Conservation (phyloP, 352 stramenopile genomes). For the Globisporangium rhizosaccharum region DNA sequence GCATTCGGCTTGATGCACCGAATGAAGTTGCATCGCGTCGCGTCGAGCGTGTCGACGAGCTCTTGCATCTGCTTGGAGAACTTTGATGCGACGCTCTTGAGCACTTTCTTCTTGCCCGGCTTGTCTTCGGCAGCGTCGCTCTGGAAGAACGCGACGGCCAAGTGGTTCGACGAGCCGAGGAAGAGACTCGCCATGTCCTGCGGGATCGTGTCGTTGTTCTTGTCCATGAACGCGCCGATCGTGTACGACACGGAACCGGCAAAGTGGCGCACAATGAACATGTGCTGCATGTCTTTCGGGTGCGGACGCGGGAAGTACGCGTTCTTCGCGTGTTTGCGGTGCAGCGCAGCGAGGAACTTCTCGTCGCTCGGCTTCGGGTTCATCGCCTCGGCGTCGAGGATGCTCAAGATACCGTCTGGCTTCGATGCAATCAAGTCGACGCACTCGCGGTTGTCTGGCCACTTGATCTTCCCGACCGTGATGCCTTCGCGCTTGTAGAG, state of each 20-base stretch:
- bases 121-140: constrained; percentile 37
- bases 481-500: constrained; percentile 90
- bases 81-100: constrained; percentile 59
- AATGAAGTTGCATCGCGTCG: constrained; percentile 87
- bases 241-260: constrained; percentile 87
- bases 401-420: constrained; percentile 68
- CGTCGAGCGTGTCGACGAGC: constrained; percentile 70
- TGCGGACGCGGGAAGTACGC: constrained; percentile 82
- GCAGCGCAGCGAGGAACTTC: constrained; percentile 80
- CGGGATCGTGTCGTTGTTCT: constrained; percentile 89
- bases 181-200: constrained; percentile 84
- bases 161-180: constrained; percentile 50
- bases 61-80: constrained; percentile 80
- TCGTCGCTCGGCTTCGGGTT: constrained; percentile 88
- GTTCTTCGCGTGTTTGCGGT: constrained; percentile 83
- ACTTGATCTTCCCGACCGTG: constrained; percentile 86
- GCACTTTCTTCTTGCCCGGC: constrained; percentile 77
- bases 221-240: constrained; percentile 87
- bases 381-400: constrained; percentile 86
- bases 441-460: constrained; percentile 89
- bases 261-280: constrained; percentile 90
- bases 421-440: constrained; percentile 86
- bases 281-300: constrained; percentile 85
- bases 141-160: constrained; percentile 67
- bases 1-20: constrained; percentile 88